These are phyloP conservation scores for Marsdenia floribunda DNA, from an alignment of 257 asterid species.

Conservation along the genomic window DNA sequence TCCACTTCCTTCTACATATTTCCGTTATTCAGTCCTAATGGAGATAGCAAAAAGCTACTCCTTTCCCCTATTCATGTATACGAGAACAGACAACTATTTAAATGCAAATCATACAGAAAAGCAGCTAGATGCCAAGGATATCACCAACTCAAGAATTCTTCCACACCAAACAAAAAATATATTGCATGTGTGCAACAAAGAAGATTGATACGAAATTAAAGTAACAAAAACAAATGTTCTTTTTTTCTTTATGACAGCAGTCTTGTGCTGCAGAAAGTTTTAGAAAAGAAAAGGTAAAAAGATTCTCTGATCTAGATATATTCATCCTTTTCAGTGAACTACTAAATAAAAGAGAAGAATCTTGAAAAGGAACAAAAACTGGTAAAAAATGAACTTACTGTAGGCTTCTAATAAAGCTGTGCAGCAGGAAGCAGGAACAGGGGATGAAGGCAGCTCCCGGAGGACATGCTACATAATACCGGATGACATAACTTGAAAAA, in stretches of 20 bases:
- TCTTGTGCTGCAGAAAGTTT: neutral
- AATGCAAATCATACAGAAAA: neutral
- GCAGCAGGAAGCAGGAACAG: slow-evolving; percentile 97
- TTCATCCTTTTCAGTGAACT: neutral
- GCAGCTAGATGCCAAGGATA: neutral
- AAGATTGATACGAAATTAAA: neutral
- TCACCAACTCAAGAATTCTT: neutral
- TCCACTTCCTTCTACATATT: neutral
- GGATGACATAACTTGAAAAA: slow-evolving; percentile 19
- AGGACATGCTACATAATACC: slow-evolving; percentile 74
- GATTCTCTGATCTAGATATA: neutral
- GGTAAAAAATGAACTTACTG: slow-evolving; percentile 36
- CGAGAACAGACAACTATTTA: neutral
- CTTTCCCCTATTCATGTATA: neutral
- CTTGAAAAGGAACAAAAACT: slow-evolving; percentile 7
- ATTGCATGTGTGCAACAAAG: neutral
- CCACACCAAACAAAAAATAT: neutral
- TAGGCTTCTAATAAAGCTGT: slow-evolving; percentile 86
- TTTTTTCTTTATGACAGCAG: too few relatives aligned
- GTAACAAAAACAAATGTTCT: neutral
- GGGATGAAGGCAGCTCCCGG: slow-evolving; percentile 94
- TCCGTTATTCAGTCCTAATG: neutral
- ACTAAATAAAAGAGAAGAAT: neutral
- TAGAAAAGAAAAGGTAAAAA: neutral
- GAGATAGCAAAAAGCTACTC: neutral